Evolutionary conservation across 306 rosid species (phyloP).

Genomic region (Sesbania bispinosa): DNA sequence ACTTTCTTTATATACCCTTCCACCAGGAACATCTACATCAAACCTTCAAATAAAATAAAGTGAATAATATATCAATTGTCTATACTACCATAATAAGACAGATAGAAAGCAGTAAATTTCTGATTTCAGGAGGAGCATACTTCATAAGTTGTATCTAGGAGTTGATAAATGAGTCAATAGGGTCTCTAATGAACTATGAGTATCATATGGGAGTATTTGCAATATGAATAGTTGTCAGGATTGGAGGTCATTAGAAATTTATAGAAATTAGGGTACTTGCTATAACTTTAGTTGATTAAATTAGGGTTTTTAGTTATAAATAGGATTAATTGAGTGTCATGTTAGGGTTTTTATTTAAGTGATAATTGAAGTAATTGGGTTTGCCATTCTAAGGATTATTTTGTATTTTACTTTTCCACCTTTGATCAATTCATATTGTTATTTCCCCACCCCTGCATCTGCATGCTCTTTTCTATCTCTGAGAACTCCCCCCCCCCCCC

Average conservation of each 20-base stretch:
- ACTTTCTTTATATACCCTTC: constrained; percentile 84
- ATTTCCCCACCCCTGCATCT: no score
- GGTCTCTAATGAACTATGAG: no score
- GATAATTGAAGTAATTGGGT: background rate
- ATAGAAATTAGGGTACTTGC: no score
- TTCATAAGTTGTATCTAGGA: background rate
- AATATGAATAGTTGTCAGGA: no score
- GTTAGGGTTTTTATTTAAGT: background rate
- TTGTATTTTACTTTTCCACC: constrained; percentile 4
- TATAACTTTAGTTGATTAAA: background rate
- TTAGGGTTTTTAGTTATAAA: background rate
- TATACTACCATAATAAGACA: background rate
- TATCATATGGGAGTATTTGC: no score
- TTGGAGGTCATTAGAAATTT: no score
- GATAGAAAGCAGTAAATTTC: background rate
- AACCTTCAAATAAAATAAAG: constrained; percentile 53
- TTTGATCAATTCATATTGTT: background rate
- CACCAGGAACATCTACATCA: constrained; percentile 96
- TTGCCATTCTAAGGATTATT: background rate
- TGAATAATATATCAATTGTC: background rate
- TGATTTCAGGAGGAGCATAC: background rate
- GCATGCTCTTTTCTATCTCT: no score
- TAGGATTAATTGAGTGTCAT: background rate
- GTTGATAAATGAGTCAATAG: background rate
- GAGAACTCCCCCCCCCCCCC: no score